Evolutionary conservation across 1,139 yeast species (phyloP).

Genomic region (Candida tetrigidarum): DNA sequence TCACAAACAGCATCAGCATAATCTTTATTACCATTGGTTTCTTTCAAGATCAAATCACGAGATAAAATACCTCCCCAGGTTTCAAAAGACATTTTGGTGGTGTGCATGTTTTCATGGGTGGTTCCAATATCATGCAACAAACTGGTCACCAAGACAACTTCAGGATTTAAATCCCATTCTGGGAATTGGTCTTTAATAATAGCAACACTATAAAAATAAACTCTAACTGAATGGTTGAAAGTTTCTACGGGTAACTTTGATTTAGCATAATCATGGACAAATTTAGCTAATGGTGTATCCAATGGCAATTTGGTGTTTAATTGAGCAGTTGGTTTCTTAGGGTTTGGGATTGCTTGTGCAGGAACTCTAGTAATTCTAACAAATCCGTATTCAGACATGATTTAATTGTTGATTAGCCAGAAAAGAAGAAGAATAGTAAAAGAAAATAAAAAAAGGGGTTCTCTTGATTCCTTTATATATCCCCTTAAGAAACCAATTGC

Average conservation of each 20-base stretch:
- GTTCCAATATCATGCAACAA: constrained; percentile 44
- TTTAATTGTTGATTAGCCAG: background rate
- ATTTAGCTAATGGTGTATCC: constrained; percentile 22
- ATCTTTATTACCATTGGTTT: constrained; percentile 28
- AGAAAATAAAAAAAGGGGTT: background rate
- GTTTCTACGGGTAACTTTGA: constrained; percentile 30
- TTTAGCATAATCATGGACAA: constrained; percentile 28
- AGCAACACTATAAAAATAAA: constrained; percentile 36
- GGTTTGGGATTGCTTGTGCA: constrained; percentile 29
- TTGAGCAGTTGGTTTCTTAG: constrained; percentile 32
- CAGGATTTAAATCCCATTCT: constrained; percentile 36
- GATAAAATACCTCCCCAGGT: constrained; percentile 41
- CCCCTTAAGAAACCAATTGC: background rate
- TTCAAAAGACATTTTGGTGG: constrained; percentile 43
- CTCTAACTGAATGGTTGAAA: constrained; percentile 38
- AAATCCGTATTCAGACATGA: constrained; percentile 38
- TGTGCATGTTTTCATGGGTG: constrained; percentile 37
- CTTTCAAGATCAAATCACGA: constrained; percentile 30
- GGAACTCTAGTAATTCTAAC: constrained; percentile 35
- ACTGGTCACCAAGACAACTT: constrained; percentile 36
- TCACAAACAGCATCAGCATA: constrained; percentile 45
- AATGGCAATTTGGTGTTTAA: constrained; percentile 25
- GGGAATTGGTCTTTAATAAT: constrained; percentile 42
- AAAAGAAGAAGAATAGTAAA: background rate
- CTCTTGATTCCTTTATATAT: background rate